Base-by-base conservation (phyloP, 208 protist genomes). In the Crithidia bombi region DNA sequence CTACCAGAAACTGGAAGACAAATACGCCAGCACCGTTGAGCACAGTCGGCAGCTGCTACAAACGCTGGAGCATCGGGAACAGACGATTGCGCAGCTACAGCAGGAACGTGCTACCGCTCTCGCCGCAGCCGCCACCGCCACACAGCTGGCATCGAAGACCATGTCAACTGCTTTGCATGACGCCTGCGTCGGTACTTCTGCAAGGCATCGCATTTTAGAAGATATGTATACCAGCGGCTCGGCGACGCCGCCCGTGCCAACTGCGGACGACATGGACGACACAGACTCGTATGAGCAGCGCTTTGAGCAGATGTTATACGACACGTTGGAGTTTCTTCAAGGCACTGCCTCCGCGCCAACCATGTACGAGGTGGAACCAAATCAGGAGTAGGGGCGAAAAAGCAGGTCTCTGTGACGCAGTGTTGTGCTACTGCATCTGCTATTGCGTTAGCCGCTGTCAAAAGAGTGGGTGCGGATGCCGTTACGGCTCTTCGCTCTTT, bases 11-110 rank as follows among this genome's bases (percentile, higher is more conserved):
- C 63, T 76, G 46, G 70, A 76, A 47, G 54, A 76, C 33, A 76
- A 76, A 46, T 76, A 76, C 63, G 38, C 46, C 35, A 69, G 66
- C 28, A 76, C 70, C 7, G 70, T 76, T 15, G 70, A 76, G 55
- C 62, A 76, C 51, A 76, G 70, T 54, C 56, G 30, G 10, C 70
- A 64, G 63, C 63, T 76, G 2, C 46, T 76, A 63, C 44, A 66
- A 21, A 70, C 63, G 17, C 50, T 76, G 30, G 63, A 65, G 38
- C 32, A 35, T 6, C 70, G 70, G 14, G 70, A 76, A n/a, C 21
- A 65, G 9, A 41, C 51, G 11, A 69, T 76, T 36, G 63, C 36
- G 36, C 70, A 38, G 19, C 63, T 76, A 25, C 70, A 59, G 12
- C 46, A 58, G 28, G 62, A 63, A 14, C 55, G 69, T n/a, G 41